Percentiles rank a stretch among this genome's conserved stretches.
These are phyloP conservation scores for Podaxis sp. DNA, from an alignment of 768 basidiomycete genomes.

Conservation along the genomic window DNA sequence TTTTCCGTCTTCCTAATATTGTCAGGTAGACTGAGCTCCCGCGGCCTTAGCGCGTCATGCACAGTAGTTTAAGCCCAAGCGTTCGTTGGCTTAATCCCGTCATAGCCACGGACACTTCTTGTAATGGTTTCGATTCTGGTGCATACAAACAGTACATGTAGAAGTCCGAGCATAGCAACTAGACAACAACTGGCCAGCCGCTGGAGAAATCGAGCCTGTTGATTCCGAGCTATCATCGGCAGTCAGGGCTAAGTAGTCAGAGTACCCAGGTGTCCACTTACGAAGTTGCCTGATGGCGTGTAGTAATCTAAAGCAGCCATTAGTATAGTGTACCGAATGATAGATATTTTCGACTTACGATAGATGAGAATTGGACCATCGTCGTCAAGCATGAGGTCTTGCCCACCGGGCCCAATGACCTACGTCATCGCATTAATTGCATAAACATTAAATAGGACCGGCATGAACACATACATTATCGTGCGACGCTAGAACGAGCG, in stretches of 20 bases:
- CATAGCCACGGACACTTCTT: conserved; percentile 36
- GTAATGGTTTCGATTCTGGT: too few relatives aligned
- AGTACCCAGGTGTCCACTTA: conserved; percentile 21
- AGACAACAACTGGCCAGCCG: conserved; percentile 44
- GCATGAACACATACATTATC: conserved; percentile 33
- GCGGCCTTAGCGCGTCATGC: too few relatives aligned
- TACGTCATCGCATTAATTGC: conserved; percentile 18
- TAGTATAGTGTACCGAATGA: not conserved
- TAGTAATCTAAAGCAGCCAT: conserved; percentile 42
- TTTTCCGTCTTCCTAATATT: too few relatives aligned
- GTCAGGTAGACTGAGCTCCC: too few relatives aligned
- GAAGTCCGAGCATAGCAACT: not conserved
- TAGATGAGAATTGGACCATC: conserved; percentile 53
- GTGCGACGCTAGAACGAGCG: conserved; percentile 46
- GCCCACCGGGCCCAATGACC: conserved; percentile 57
- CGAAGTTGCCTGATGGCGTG: conserved; percentile 43
- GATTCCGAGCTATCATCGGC: conserved; percentile 36
- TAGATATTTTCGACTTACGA: conserved; percentile 32
- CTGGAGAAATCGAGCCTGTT: conserved; percentile 48
- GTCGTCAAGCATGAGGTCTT: conserved; percentile 44
- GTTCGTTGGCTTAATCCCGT: conserved; percentile 64
- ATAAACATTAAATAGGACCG: not conserved
- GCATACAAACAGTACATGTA: not conserved
- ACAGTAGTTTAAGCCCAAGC: too few relatives aligned
- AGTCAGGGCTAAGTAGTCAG: not conserved